These are phyloP conservation scores for Beauveria brongniartii DNA, from an alignment of 2,329 filamentous ascomycete species.

Conservation along the genomic window DNA sequence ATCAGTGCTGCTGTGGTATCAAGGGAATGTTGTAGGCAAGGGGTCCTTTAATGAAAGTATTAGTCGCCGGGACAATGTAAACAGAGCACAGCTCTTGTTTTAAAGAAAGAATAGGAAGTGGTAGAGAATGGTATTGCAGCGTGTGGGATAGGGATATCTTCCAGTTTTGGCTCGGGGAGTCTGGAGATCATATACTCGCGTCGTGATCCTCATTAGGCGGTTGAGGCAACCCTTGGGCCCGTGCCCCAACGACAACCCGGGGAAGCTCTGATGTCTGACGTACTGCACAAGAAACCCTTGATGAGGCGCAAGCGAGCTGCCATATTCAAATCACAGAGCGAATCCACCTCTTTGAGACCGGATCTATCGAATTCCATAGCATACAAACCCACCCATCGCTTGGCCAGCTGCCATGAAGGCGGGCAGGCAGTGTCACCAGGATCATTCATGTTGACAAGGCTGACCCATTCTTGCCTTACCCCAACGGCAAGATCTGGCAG, in stretches of 20 bases:
- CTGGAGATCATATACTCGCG: constrained; percentile 9
- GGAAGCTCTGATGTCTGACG: neutral
- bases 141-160: neutral
- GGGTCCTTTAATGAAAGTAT: constrained; percentile 9
- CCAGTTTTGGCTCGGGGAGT: neutral
- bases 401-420: neutral
- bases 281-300: neutral
- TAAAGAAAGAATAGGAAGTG: constrained; percentile 14
- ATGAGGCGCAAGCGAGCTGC: neutral
- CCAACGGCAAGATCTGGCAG: neutral
- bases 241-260: neutral
- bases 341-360: constrained; percentile 16
- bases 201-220: neutral
- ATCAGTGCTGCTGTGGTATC: constrained; percentile 6
- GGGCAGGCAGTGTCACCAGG: neutral
- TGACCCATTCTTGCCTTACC: neutral
- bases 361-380: constrained; percentile 10
- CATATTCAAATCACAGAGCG: constrained; percentile 4
- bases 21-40: constrained; percentile 5
- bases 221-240: neutral
- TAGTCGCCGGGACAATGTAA: constrained; percentile 12
- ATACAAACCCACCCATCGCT: neutral
- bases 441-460: neutral
- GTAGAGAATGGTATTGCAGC: constrained; percentile 11
- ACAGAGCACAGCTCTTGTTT: constrained; percentile 25